A percentile compares a stretch with the other conserved stretches of the same genome.
Conservation (phyloP, 805 yeast species). For the Nakazawaea molendinolei region DNA sequence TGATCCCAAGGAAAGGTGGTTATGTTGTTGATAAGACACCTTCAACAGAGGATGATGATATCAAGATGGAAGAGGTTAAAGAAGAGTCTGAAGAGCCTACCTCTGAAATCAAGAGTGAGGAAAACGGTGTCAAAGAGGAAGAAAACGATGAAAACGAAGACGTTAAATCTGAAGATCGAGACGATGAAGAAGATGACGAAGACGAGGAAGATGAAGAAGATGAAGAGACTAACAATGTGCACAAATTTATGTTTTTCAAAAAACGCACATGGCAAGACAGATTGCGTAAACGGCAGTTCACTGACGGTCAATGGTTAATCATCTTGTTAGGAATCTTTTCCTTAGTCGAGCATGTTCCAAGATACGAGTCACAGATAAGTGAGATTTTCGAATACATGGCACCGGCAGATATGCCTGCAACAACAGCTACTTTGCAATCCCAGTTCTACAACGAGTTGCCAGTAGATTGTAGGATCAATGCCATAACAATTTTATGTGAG, state of each 20-base stretch:
- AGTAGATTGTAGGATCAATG: constrained; percentile 45
- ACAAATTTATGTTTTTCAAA: constrained; percentile 44
- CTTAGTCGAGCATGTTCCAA: constrained; percentile 49
- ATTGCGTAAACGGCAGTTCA: constrained; percentile 64
- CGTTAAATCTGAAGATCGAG: constrained; percentile 16
- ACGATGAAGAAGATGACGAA: constrained; percentile 18
- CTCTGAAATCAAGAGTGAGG: constrained; percentile 20
- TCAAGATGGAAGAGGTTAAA: constrained; percentile 15
- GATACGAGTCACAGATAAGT: constrained; percentile 41
- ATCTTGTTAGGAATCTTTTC: constrained; percentile 68
- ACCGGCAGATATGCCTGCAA: constrained; percentile 45
- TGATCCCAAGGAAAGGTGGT: constrained; percentile 12
- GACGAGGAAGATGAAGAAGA: constrained; percentile 20
- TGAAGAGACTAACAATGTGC: constrained; percentile 36
- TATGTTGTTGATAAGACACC: constrained; percentile 18
- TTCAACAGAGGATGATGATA: constrained; percentile 17
- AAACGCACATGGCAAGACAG: constrained; percentile 74
- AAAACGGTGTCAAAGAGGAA: constrained; percentile 19
- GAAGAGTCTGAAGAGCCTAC: constrained; percentile 20
- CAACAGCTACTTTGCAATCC: constrained; percentile 39
- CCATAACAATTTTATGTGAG: constrained; percentile 57
- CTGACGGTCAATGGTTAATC: constrained; percentile 82
- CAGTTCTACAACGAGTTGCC: constrained; percentile 47
- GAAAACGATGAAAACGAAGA: constrained; percentile 16
- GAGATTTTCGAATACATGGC: constrained; percentile 49